Percentiles rank a stretch among this genome's conserved stretches.
These are phyloP conservation scores for Starmerella sirachaensis DNA, from an alignment of 805 yeast species.

Conservation along the genomic window DNA sequence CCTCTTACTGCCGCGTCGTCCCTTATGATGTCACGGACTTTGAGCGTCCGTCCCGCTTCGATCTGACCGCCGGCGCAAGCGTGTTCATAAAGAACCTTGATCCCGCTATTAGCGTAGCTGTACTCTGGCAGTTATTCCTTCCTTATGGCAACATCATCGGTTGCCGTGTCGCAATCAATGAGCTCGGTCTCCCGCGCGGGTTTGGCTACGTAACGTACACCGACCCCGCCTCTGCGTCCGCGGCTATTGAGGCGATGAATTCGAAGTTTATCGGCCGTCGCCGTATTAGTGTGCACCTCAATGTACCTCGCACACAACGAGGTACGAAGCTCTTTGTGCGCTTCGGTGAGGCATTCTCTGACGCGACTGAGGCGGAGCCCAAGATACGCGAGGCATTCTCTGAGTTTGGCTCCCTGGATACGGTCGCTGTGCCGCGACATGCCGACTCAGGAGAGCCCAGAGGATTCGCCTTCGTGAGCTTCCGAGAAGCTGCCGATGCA, in stretches of 20 bases:
- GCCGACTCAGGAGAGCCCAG: slow-evolving; percentile 26
- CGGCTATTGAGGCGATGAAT: slow-evolving; percentile 21
- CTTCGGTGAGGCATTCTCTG: slow-evolving; percentile 31
- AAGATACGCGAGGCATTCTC: slow-evolving; percentile 36
- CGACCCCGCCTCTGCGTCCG: slow-evolving; percentile 15
- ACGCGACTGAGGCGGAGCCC: slow-evolving; percentile 35
- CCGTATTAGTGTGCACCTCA: slow-evolving; percentile 42
- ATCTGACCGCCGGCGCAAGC: slow-evolving; percentile 16
- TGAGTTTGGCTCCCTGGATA: slow-evolving; percentile 38
- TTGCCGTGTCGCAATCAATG: slow-evolving; percentile 21
- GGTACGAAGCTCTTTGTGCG: slow-evolving; percentile 39
- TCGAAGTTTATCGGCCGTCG: slow-evolving; percentile 26
- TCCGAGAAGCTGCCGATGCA: slow-evolving; percentile 34
- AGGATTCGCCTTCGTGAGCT: slow-evolving; percentile 49
- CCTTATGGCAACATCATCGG: slow-evolving; percentile 18
- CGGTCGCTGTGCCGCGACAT: slow-evolving; percentile 42
- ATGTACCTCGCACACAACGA: slow-evolving; percentile 42
- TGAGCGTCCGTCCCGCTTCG: slow-evolving; percentile 12
- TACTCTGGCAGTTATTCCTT: slow-evolving; percentile 19
- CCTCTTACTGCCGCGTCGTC: slow-evolving; percentile 19
- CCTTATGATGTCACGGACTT: slow-evolving; percentile 10
- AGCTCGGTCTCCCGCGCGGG: slow-evolving; percentile 21
- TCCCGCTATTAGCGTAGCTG: slow-evolving; percentile 39
- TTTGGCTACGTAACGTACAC: slow-evolving; percentile 22
- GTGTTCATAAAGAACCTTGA: slow-evolving; percentile 76